These are phyloP conservation scores for Colletotrichum spaethianum DNA, from an alignment of 2,329 filamentous ascomycete species.

Conservation along the genomic window DNA sequence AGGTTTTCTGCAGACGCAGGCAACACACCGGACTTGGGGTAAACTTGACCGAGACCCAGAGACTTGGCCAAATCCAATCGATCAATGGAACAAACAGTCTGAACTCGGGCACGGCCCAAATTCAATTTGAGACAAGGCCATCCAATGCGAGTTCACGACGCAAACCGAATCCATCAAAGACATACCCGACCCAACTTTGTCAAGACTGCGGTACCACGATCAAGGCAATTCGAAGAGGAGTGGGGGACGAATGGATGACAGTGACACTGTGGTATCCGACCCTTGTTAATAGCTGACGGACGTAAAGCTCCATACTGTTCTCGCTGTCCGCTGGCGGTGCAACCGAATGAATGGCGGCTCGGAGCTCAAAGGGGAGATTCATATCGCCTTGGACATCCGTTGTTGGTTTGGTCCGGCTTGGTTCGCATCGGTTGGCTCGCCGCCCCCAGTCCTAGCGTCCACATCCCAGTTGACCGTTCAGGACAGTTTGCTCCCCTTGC, in stretches of 20 bases:
- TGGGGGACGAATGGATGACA: neutral
- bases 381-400: conserved; percentile 15
- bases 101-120: conserved; percentile 1
- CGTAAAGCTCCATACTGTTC: conserved; percentile 16
- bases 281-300: conserved; percentile 16
- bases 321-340: neutral
- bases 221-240: conserved; percentile 13
- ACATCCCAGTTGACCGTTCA: neutral
- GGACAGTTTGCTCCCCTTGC: conserved; percentile 8
- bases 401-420: conserved; percentile 23
- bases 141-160: neutral
- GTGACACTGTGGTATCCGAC: neutral
- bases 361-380: conserved; percentile 13
- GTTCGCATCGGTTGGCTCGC: conserved; percentile 26
- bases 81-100: conserved; percentile 7
- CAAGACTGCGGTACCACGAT: conserved; percentile 21
- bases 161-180: neutral
- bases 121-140: conserved; percentile 1
- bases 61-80: neutral
- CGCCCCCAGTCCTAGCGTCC: neutral
- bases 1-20: neutral
- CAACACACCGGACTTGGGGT: neutral
- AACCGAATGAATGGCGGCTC: conserved; percentile 9
- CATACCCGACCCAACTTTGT: conserved; percentile 15
- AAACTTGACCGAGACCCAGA: neutral